phyloP scores from a whole-genome alignment of 208 protist genomes.

The Leishmania turanica region DNA sequence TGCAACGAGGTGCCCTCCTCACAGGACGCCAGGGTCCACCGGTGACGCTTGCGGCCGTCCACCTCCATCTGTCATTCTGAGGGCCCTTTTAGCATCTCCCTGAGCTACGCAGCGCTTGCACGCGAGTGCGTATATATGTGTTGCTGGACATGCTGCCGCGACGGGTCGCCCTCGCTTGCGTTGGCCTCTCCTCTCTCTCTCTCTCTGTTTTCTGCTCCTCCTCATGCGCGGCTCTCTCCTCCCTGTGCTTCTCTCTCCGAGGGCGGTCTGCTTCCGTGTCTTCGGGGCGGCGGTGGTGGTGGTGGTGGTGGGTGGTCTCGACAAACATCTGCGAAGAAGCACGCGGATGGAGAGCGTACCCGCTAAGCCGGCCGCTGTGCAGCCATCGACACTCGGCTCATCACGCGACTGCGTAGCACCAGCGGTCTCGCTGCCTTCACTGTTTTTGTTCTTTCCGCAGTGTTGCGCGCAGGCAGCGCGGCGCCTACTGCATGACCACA shows the following conservation, averaged over 20 bases:
- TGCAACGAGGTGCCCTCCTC: background rate
- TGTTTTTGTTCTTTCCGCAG: background rate
- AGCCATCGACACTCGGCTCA: background rate
- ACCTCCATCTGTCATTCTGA: background rate
- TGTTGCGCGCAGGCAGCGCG: background rate
- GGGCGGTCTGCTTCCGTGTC: background rate
- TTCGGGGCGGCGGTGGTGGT: background rate
- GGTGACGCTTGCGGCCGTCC: background rate
- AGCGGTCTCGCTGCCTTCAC: background rate
- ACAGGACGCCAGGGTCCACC: background rate
- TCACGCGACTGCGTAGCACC: background rate
- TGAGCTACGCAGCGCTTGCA: background rate
- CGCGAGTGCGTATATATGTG: background rate
- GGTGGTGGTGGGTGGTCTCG: background rate
- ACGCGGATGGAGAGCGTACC: background rate
- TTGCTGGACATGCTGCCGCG: background rate
- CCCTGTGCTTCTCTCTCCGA: background rate
- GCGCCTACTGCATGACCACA: background rate
- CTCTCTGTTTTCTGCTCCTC: background rate
- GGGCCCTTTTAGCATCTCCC: background rate
- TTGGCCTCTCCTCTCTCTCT: background rate
- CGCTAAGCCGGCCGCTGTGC: background rate
- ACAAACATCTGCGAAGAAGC: background rate
- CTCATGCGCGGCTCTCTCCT: background rate
- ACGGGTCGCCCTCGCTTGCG: background rate